Evolutionary conservation across 257 asterid genomes (phyloP), one percentile per base, ranked within the genome.

Genomic region (Leonotis leonurus): DNA sequence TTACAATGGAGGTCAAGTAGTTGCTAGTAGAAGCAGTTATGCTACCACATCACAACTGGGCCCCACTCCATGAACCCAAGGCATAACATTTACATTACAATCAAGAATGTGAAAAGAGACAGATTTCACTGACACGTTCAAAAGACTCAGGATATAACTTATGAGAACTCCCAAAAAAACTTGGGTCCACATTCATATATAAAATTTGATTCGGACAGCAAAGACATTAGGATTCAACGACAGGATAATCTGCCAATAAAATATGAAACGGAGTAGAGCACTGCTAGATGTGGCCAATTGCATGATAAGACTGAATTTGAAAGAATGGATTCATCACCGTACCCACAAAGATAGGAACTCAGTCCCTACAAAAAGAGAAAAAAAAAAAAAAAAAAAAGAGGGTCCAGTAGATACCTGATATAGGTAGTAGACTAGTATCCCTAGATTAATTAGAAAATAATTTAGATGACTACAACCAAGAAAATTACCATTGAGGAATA

Each of bases 401-500:
- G 58, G 37, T 44, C 59, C 62, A 40, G 16, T 25, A 62, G 69
- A 29, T 6, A 36, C 45, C 39, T 48, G 52, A 57, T 6, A 21
- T 35, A 43, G 63, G 33, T 41, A 39, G 58, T 20, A 44, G 30
- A 64, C 69, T 41, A 39, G 58, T 20, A 44, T 40, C 69, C 69
- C 60, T 36, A 56, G 22, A 57, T 58, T 40, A 52, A 27, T n/a
- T n/a, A 48, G 56, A 45, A 24, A 48, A 33, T 50, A 43, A 37
- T 29, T 3, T 18, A 46, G 52, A 45, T 33, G 43, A 20, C 26
- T 44, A 44, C 52, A 73, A 27, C 17, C 16, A 64, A 56, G 59
- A 56, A 77, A 72, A 51, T 75, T 88, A 89, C 99, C 99, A 63
- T 83, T 83, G 59, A 92, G 91, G 82, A 92, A 92, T 60, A 77